Evolutionary conservation across 2,329 filamentous ascomycete species (phyloP).

Genomic region (Alternaria postmessia): DNA sequence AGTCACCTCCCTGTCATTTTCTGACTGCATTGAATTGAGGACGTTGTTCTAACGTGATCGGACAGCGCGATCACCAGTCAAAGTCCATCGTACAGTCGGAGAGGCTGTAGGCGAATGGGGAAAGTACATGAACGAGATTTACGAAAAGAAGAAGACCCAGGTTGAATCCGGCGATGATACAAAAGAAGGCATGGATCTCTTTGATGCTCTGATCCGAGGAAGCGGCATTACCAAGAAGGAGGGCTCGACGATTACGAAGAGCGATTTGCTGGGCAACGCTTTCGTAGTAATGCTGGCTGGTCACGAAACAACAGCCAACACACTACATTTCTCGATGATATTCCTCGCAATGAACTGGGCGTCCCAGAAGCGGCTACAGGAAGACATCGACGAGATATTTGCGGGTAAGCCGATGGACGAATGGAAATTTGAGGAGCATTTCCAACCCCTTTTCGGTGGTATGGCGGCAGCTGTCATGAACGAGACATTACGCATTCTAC

Average conservation of each 20-base stretch:
- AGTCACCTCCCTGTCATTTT: slow-evolving; percentile 27
- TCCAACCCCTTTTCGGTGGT: slow-evolving; percentile 71
- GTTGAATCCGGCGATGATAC: slow-evolving; percentile 43
- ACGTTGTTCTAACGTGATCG: slow-evolving; percentile 5
- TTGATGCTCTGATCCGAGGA: slow-evolving; percentile 54
- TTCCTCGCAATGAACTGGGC: slow-evolving; percentile 71
- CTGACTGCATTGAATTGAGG: neutral
- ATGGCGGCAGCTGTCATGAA: slow-evolving; percentile 80
- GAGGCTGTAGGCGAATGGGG: slow-evolving; percentile 69
- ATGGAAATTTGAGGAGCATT: slow-evolving; percentile 75
- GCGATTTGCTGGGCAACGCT: slow-evolving; percentile 76
- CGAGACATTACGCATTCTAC: slow-evolving; percentile 76
- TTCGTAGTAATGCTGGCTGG: slow-evolving; percentile 72
- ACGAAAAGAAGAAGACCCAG: slow-evolving; percentile 67
- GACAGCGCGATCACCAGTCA: slow-evolving; percentile 49
- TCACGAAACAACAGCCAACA: slow-evolving; percentile 82
- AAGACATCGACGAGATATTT: slow-evolving; percentile 72
- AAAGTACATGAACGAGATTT: slow-evolving; percentile 74
- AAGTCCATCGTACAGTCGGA: slow-evolving; percentile 61
- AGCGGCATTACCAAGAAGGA: slow-evolving; percentile 45
- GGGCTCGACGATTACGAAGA: slow-evolving; percentile 44
- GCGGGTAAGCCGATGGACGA: slow-evolving; percentile 64
- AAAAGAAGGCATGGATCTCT: slow-evolving; percentile 63
- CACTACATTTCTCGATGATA: slow-evolving; percentile 74
- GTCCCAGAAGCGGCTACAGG: slow-evolving; percentile 71